A percentile compares a stretch with the other conserved stretches of the same genome.
Conservation (phyloP, 371 early-diverging fungal species). For the Mucor irregularis region DNA sequence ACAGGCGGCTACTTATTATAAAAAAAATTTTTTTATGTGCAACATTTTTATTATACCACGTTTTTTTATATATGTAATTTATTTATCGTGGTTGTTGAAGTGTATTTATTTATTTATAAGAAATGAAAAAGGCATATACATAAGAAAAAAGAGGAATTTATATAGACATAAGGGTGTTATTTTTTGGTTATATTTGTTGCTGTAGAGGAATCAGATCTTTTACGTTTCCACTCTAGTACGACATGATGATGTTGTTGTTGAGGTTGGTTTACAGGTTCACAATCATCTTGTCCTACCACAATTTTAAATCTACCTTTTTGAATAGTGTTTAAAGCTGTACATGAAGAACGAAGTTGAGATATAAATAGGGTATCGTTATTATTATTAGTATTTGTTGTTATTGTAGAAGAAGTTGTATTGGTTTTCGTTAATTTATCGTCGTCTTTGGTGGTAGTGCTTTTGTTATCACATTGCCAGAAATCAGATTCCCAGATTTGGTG, state of each 20-base stretch:
- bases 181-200: slow-evolving; percentile 8
- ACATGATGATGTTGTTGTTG: slow-evolving; percentile 29
- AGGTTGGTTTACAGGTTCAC: slow-evolving; percentile 32
- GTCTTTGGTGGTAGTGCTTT: background rate
- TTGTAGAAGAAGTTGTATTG: background rate
- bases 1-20: too few relatives aligned
- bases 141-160: background rate
- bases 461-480: slow-evolving; percentile 31
- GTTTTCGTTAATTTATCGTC: slow-evolving; percentile 5
- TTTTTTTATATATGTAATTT: too few relatives aligned
- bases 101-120: too few relatives aligned
- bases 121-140: background rate
- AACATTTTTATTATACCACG: too few relatives aligned
- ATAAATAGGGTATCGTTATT: slow-evolving; percentile 24
- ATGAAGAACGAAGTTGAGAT: slow-evolving; percentile 17
- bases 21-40: too few relatives aligned
- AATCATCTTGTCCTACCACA: slow-evolving; percentile 33
- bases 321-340: slow-evolving; percentile 12
- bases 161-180: background rate
- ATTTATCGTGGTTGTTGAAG: too few relatives aligned
- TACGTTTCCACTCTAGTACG: slow-evolving; percentile 47
- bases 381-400: background rate
- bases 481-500: slow-evolving; percentile 48
- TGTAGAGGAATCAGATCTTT: slow-evolving; percentile 35
- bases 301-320: slow-evolving; percentile 49